phyloP scores from a whole-genome alignment of 2,329 filamentous ascomycete genomes.

The Aspergillus felis region DNA sequence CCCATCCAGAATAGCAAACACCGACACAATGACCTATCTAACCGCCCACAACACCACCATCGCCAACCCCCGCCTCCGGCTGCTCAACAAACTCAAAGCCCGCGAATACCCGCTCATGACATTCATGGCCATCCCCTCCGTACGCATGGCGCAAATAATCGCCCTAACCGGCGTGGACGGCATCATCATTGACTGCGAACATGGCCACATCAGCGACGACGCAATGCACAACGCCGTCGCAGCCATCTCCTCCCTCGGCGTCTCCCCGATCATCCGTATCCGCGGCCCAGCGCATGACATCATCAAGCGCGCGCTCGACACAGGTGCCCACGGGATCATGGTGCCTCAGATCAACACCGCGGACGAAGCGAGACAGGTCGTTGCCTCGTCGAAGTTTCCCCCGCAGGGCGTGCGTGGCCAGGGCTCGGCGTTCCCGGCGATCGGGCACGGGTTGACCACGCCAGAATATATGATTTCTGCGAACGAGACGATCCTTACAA shows the following conservation, averaged over 20 bases:
- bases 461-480: too few relatives aligned
- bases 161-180: constrained; percentile 56
- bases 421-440: too few relatives aligned
- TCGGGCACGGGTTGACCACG: too few relatives aligned
- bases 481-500: too few relatives aligned
- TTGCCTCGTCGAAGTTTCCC: constrained; percentile 24
- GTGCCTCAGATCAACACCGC: constrained; percentile 44
- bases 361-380: constrained; percentile 32
- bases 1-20: too few relatives aligned
- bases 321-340: constrained; percentile 20
- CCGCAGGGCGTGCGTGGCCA: constrained; percentile 26
- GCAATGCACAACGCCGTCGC: neutral
- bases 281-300: neutral
- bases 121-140: too few relatives aligned
- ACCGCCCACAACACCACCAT: too few relatives aligned
- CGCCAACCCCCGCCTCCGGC: too few relatives aligned
- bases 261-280: neutral
- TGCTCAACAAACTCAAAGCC: too few relatives aligned
- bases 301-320: neutral
- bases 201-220: constrained; percentile 1
- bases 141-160: too few relatives aligned
- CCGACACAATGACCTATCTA: too few relatives aligned
- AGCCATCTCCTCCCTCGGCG: neutral
- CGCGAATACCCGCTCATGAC: too few relatives aligned
- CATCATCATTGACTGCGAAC: constrained; percentile 54